A percentile compares a stretch with the other conserved stretches of the same genome.
These are phyloP conservation scores for Dryas integrifolia DNA, from an alignment of 331 rosid genomes.

Conservation along the genomic window DNA sequence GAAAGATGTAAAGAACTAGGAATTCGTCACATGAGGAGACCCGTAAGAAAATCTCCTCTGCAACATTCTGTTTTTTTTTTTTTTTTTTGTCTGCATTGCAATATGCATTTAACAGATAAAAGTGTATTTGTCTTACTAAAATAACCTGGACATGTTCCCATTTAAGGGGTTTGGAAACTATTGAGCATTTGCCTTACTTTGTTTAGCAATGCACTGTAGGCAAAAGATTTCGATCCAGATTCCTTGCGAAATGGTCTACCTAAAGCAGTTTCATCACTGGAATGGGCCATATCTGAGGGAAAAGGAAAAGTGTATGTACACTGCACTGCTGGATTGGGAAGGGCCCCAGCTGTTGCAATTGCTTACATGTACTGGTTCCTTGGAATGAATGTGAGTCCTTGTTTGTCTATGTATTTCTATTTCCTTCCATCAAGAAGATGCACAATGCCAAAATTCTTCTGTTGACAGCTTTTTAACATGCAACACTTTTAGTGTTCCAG, in stretches of 20 bases:
- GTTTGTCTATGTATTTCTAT: not conserved
- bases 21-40: constrained; percentile 76
- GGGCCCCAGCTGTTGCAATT: constrained; percentile 90
- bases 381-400: constrained; percentile 57
- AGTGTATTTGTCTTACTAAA: not conserved
- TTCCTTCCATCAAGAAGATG: not conserved
- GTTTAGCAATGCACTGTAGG: constrained; percentile 41
- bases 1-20: constrained; percentile 54
- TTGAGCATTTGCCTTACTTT: constrained; percentile 7
- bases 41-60: constrained; percentile 45
- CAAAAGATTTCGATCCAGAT: constrained; percentile 83
- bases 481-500: not conserved
- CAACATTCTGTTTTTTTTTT: not conserved
- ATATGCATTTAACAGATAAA: not conserved
- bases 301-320: constrained; percentile 79
- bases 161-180: not conserved
- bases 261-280: constrained; percentile 84
- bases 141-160: not conserved
- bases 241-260: constrained; percentile 71
- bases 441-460: not conserved
- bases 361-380: constrained; percentile 89
- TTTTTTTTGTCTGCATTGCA: not conserved
- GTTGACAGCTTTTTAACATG: not conserved
- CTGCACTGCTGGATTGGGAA: constrained; percentile 91
- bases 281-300: constrained; percentile 81